Base-by-base conservation (phyloP, 176 grass and related monocot species). In the Triticum urartu region DNA sequence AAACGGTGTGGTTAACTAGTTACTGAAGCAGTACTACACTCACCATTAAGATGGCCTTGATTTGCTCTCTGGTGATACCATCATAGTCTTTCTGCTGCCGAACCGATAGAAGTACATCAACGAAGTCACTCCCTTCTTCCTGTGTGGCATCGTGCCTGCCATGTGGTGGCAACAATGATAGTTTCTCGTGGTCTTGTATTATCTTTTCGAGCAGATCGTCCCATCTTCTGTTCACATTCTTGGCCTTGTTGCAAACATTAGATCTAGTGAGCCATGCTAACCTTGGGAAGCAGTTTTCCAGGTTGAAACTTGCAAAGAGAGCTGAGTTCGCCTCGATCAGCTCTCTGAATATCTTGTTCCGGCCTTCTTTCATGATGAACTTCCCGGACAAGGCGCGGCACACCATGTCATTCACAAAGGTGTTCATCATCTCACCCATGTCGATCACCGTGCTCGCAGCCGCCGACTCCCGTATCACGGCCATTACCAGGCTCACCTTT, bases 341-440 rank as follows among this genome's bases (percentile, higher is more conserved):
- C 5, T 17, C 45, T 8, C 15, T n/a, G 48, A 83, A 77, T 22
- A 83, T 3, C 45, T 21, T 14, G 28, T 83, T 83, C 64, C 73
- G 64, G 15, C 72, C 61, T 45, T 75, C 86, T 12, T 17, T n/a
- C 15, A 28, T 64, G 17, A 8, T 58, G 33, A 69, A 47, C 48
- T 88, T 88, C 22, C 86, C 80, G 5, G 80, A 69, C 5, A 88
- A 72, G 5, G 26, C 62, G 15, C 73, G 50, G 34, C 86, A 88
- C 24, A 83, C 28, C 10, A 83, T 13, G 34, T 83, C 86, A 47
- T 83, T 83, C 22, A 22, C 47, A 35, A 47, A 78, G 0, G 63
- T n/a, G 56, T 33, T 59, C 32, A 72, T 24, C 26, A 8, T 20
- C 43, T 82, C 73, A 6, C 61, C 68, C 63, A 88, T n/a, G 80